Percentiles rank a stretch among this genome's conserved stretches.
phyloP scores from a whole-genome alignment of 495 filamentous ascomycete species.

The Durotheca rogersii region DNA sequence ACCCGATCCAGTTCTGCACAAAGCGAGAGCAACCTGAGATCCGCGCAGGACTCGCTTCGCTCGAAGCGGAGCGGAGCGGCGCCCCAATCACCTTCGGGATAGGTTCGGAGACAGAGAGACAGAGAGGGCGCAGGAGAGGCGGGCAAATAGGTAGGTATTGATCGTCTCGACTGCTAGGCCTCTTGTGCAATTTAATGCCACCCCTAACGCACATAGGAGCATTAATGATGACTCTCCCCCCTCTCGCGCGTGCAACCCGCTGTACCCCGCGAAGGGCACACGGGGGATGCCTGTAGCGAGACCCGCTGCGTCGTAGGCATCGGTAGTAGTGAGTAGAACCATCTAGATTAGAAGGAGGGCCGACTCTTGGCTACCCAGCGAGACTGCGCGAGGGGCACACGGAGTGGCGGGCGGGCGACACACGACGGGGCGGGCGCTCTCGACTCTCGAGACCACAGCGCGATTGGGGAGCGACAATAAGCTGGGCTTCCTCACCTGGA shows the following conservation, averaged over 20 bases:
- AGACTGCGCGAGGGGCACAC: background rate
- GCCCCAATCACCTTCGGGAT: slow-evolving; percentile 16
- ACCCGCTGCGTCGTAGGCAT: slow-evolving; percentile 14
- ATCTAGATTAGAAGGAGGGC: slow-evolving; percentile 7
- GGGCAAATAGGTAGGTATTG: no score
- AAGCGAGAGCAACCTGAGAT: slow-evolving; percentile 16
- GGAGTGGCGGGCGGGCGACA: background rate
- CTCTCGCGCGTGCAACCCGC: slow-evolving; percentile 11
- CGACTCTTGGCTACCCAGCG: background rate
- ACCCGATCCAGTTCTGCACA: slow-evolving; percentile 8
- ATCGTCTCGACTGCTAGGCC: no score
- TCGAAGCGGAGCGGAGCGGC: slow-evolving; percentile 29
- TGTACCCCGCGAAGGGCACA: slow-evolving; percentile 26
- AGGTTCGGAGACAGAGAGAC: no score
- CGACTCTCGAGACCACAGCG: no score
- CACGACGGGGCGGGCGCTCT: background rate
- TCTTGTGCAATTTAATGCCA: no score
- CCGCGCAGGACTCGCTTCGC: slow-evolving; percentile 6
- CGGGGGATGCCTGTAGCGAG: slow-evolving; percentile 5
- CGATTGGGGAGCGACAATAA: no score
- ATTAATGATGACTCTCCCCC: no score
- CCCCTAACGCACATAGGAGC: no score
- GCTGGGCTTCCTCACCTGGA: background rate
- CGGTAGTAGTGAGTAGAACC: no score
- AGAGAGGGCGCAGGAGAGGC: no score